Evolutionary conservation across 1,284 basidiomycete species (phyloP).

Genomic region (Inonotus hispidus): DNA sequence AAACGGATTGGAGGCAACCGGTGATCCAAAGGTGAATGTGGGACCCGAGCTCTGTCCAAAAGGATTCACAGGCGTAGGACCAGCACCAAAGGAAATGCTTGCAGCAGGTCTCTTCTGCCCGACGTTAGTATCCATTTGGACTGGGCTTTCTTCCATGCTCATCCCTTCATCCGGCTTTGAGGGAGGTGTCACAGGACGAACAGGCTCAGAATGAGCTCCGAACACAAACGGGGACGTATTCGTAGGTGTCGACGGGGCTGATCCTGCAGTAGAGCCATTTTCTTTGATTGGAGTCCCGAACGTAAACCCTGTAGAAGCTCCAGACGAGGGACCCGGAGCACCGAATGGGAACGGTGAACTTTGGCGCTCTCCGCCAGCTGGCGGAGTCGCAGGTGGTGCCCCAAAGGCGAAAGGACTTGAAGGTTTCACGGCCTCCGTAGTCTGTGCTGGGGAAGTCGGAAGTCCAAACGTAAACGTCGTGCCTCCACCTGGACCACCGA

Average conservation of each 20-base stretch:
- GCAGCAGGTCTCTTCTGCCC: constrained; percentile 32
- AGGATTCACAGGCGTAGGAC: constrained; percentile 10
- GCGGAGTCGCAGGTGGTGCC: constrained; percentile 21
- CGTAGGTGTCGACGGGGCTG: constrained; percentile 20
- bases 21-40: constrained; percentile 20
- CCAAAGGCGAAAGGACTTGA: constrained; percentile 22
- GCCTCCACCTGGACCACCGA: constrained; percentile 11
- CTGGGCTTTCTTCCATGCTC: constrained; percentile 67
- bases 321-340: constrained; percentile 5
- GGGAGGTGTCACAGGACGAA: constrained; percentile 49
- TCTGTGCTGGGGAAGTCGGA: constrained; percentile 6
- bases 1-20: constrained; percentile 23
- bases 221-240: constrained; percentile 30
- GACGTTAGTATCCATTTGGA: constrained; percentile 38
- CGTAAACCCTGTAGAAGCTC: constrained; percentile 16
- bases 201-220: constrained; percentile 19
- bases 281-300: constrained; percentile 17
- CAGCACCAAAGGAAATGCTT: constrained; percentile 39
- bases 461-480: constrained; percentile 10
- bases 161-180: constrained; percentile 46
- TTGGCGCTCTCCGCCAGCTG: constrained; percentile 15
- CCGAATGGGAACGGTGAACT: constrained; percentile 10
- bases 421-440: constrained; percentile 4
- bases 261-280: constrained; percentile 13
- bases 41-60: constrained; percentile 10